Evolutionary conservation across 495 filamentous ascomycete species (phyloP).

Genomic region (Annulohypoxylon maeteangense): DNA sequence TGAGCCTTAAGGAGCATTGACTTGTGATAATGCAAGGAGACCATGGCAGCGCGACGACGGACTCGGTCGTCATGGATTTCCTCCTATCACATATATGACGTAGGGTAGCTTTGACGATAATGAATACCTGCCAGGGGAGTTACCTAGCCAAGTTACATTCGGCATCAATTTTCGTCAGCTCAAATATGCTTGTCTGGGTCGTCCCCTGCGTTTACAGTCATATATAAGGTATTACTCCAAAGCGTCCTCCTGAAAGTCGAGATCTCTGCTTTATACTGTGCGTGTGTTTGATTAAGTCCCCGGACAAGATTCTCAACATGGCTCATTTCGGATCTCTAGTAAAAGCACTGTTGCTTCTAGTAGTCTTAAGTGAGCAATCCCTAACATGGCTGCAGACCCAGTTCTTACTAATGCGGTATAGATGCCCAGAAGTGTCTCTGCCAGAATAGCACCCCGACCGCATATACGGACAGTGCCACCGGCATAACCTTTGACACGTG

Average conservation of each 20-base stretch:
- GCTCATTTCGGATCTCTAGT: conserved; percentile 27
- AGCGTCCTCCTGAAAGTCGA: not conserved
- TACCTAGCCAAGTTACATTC: conserved; percentile 22
- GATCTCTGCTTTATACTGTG: conserved; percentile 5
- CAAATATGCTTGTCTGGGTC: conserved; percentile 19
- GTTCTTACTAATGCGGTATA: conserved; percentile 30
- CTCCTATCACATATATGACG: conserved; percentile 21
- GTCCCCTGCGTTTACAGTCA: not conserved
- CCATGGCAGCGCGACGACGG: conserved; percentile 3
- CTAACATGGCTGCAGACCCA: not conserved
- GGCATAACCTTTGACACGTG: conserved; percentile 48
- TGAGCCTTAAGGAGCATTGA: not conserved
- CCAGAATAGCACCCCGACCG: conserved; percentile 35
- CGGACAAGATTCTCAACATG: conserved; percentile 33
- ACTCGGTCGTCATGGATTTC: conserved; percentile 2
- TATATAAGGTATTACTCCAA: conserved; percentile 13
- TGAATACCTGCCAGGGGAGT: not conserved
- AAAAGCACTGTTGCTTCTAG: conserved; percentile 37
- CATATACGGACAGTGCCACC: conserved; percentile 46
- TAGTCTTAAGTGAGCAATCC: conserved; percentile 34
- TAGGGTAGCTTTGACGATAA: not conserved
- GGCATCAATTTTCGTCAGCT: conserved; percentile 28
- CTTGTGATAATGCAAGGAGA: not conserved
- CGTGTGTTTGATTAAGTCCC: not conserved
- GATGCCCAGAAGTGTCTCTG: conserved; percentile 43